These are phyloP conservation scores for Metschnikowia baotianmanensis DNA, from an alignment of 805 yeast genomes.

Conservation along the genomic window DNA sequence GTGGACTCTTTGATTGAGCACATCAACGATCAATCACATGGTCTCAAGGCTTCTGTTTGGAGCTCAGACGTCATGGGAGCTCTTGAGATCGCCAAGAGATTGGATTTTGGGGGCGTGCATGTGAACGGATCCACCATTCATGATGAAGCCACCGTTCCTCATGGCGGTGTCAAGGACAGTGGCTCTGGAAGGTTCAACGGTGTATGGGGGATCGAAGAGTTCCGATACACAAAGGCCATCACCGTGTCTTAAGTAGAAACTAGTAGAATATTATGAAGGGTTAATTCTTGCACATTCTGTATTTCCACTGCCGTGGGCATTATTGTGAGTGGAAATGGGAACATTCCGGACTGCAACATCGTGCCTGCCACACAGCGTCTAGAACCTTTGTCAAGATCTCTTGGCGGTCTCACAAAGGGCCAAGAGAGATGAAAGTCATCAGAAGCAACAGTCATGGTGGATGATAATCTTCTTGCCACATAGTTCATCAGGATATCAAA, in stretches of 20 bases:
- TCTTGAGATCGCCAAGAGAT: slow-evolving; percentile 28
- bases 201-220: slow-evolving; percentile 45
- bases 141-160: slow-evolving; percentile 40
- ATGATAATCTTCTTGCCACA: too few species aligned
- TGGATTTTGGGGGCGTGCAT: slow-evolving; percentile 43
- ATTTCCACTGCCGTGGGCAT: too few species aligned
- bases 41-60: slow-evolving; percentile 46
- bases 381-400: too few species aligned
- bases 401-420: too few species aligned
- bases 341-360: too few species aligned
- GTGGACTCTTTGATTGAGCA: slow-evolving; percentile 8
- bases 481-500: too few species aligned
- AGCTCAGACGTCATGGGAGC: slow-evolving; percentile 34
- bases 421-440: too few species aligned
- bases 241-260: slow-evolving; percentile 22
- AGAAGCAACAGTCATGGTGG: too few species aligned
- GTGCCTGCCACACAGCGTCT: too few species aligned
- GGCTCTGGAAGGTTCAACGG: slow-evolving; percentile 39
- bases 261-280: too few species aligned
- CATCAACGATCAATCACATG: slow-evolving; percentile 23
- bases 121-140: slow-evolving; percentile 32
- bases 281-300: too few species aligned
- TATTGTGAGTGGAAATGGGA: too few species aligned
- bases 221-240: slow-evolving; percentile 35
- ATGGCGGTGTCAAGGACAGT: slow-evolving; percentile 44